Evolutionary conservation across 208 protist species (phyloP).

Genomic region (Trypanosoma lewisi): DNA sequence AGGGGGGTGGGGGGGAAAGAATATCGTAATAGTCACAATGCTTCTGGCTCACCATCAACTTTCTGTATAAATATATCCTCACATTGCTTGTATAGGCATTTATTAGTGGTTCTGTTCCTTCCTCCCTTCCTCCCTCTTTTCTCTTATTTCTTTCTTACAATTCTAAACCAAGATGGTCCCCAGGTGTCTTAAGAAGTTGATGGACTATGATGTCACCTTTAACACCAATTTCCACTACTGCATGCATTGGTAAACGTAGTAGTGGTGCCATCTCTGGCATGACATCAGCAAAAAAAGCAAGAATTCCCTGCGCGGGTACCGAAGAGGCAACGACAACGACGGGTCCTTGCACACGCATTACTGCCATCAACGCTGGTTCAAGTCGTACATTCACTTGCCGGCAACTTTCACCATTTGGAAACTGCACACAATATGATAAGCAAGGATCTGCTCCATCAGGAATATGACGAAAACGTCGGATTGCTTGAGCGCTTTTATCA

Average conservation of each 20-base stretch:
- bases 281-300: slow-evolving; percentile 78
- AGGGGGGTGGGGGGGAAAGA: neutral
- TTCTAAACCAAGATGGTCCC: slow-evolving; percentile 19
- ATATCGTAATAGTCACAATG: neutral
- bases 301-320: slow-evolving; percentile 64
- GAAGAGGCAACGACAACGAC: slow-evolving; percentile 74
- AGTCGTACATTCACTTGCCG: slow-evolving; percentile 83
- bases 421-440: slow-evolving; percentile 73
- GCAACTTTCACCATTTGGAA: slow-evolving; percentile 84
- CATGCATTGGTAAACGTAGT: slow-evolving; percentile 56
- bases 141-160: too few relatives aligned
- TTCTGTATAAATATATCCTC: slow-evolving; percentile 30
- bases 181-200: slow-evolving; percentile 26
- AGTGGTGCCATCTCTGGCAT: slow-evolving; percentile 74
- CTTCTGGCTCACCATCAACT: neutral
- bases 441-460: slow-evolving; percentile 45
- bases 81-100: too few relatives aligned
- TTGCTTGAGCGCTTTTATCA: slow-evolving; percentile 38
- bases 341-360: slow-evolving; percentile 76
- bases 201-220: slow-evolving; percentile 77
- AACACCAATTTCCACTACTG: slow-evolving; percentile 78
- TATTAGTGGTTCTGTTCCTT: too few relatives aligned
- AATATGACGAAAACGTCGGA: slow-evolving; percentile 45
- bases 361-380: slow-evolving; percentile 84
- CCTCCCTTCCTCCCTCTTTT: too few relatives aligned